A percentile compares a stretch with the other conserved stretches of the same genome.
phyloP scores from a whole-genome alignment of 176 grass and related monocot genomes.

The Themeda triandra region DNA sequence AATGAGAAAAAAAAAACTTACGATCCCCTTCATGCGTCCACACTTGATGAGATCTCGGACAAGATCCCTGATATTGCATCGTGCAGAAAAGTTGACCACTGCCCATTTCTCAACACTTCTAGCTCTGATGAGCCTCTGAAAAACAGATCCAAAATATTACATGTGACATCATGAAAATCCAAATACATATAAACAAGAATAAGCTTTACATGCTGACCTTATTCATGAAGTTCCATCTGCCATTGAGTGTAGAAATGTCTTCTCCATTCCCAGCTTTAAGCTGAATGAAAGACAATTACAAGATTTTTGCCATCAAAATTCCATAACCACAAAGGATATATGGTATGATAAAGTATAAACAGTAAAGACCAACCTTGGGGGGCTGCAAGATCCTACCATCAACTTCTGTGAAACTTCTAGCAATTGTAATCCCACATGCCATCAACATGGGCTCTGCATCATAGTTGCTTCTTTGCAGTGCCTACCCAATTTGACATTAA shows the following conservation, averaged over 20 bases:
- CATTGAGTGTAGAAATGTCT: conserved; percentile 29
- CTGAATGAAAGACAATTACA: conserved; percentile 1
- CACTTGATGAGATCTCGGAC: conserved; percentile 31
- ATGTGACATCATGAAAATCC: not conserved
- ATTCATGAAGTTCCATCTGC: conserved; percentile 62
- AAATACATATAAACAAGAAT: not conserved
- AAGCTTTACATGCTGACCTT: conserved; percentile 21
- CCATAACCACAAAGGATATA: not conserved
- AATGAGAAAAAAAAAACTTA: conserved; percentile 24
- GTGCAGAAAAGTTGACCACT: conserved; percentile 50
- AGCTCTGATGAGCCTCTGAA: conserved; percentile 43
- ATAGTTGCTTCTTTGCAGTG: conserved; percentile 34
- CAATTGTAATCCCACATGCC: conserved; percentile 45
- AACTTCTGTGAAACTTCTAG: conserved; percentile 44
- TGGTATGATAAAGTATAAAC: not conserved
- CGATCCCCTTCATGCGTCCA: conserved; percentile 43
- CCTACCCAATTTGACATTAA: conserved; percentile 36
- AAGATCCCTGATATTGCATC: not conserved
- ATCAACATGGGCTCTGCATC: conserved; percentile 48
- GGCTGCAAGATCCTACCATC: conserved; percentile 44
- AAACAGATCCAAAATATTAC: not conserved
- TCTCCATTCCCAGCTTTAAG: conserved; percentile 42
- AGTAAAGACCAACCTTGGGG: conserved; percentile 47
- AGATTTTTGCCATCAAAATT: not conserved
- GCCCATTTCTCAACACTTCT: conserved; percentile 28